These are phyloP conservation scores for Metschnikowia henanensis DNA, from an alignment of 805 yeast genomes.

Conservation along the genomic window DNA sequence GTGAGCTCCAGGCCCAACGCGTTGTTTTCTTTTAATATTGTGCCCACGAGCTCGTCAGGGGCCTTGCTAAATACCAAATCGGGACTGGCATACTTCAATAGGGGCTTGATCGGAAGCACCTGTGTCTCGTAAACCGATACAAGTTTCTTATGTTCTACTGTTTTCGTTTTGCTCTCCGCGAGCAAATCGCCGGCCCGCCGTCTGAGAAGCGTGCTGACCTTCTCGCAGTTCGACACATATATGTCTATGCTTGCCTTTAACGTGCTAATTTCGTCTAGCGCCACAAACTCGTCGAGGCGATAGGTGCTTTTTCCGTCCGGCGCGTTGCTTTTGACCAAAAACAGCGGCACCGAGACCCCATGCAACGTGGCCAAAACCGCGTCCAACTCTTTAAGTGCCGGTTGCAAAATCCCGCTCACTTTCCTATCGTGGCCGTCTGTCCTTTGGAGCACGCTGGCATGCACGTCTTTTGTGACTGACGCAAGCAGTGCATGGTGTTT, in stretches of 20 bases:
- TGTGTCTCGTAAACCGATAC: constrained; percentile 15
- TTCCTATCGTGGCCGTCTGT: constrained; percentile 8
- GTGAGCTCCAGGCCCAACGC: constrained; percentile 70
- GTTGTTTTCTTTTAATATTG: constrained; percentile 35
- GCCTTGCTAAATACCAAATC: constrained; percentile 1
- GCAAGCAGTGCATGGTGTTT: constrained; percentile 17
- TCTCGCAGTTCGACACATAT: constrained; percentile 25
- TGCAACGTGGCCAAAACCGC: constrained; percentile 24
- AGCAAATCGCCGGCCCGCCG: neutral
- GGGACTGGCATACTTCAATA: constrained; percentile 3
- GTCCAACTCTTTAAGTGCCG: constrained; percentile 27
- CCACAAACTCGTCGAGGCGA: constrained; percentile 33
- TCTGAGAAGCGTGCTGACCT: constrained; percentile 4
- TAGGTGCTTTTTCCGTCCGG: constrained; percentile 4
- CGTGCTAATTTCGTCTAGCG: constrained; percentile 30
- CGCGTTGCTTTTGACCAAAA: constrained; percentile 13
- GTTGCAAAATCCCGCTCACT: constrained; percentile 19
- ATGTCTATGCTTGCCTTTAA: constrained; percentile 27
- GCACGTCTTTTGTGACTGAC: constrained; percentile 19
- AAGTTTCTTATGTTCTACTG: constrained; percentile 18
- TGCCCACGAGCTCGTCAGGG: constrained; percentile 7
- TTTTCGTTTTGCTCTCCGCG: constrained; percentile 1
- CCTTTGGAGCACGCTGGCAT: constrained; percentile 8
- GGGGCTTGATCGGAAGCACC: constrained; percentile 11
- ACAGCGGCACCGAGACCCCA: constrained; percentile 30